phyloP scores from a whole-genome alignment of 129 eudicot genomes.

The Silybum marianum region DNA sequence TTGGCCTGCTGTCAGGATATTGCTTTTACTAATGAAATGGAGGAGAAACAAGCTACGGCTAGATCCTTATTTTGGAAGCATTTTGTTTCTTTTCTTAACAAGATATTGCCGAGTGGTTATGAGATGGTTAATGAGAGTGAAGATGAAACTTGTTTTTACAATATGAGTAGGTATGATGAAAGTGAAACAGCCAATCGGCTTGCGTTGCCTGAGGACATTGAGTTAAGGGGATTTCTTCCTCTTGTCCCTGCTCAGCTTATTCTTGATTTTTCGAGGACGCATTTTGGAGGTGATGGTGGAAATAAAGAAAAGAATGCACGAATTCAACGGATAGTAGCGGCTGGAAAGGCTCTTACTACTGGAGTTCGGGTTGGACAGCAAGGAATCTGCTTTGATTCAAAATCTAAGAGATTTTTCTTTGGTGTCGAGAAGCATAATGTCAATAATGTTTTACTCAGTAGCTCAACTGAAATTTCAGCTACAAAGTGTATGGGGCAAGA shows the following conservation, averaged over 20 bases:
- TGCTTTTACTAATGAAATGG: constrained; percentile 58
- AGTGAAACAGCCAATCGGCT: constrained; percentile 66
- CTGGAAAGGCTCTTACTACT: constrained; percentile 84
- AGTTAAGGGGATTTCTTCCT: constrained; percentile 87
- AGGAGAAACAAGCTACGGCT: constrained; percentile 63
- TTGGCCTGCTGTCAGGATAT: constrained; percentile 69
- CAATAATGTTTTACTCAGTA: constrained; percentile 34
- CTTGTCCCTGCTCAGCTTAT: constrained; percentile 67
- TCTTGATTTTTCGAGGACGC: constrained; percentile 76
- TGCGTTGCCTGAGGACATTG: constrained; percentile 84
- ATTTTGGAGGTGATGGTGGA: constrained; percentile 62
- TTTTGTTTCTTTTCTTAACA: constrained; percentile 65
- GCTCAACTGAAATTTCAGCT: constrained; percentile 27
- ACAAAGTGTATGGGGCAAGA: constrained; percentile 16
- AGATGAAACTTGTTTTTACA: constrained; percentile 63
- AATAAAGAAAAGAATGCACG: constrained; percentile 64
- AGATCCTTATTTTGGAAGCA: constrained; percentile 81
- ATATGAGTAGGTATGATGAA: constrained; percentile 79
- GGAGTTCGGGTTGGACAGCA: constrained; percentile 53
- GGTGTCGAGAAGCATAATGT: constrained; percentile 52
- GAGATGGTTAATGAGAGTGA: constrained; percentile 37
- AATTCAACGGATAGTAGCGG: constrained; percentile 73
- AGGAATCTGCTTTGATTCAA: constrained; percentile 67
- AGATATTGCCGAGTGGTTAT: constrained; percentile 48
- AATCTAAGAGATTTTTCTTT: constrained; percentile 51